Conservation (phyloP, 345 rosid genomes). For the Sonneratia caseolaris region DNA sequence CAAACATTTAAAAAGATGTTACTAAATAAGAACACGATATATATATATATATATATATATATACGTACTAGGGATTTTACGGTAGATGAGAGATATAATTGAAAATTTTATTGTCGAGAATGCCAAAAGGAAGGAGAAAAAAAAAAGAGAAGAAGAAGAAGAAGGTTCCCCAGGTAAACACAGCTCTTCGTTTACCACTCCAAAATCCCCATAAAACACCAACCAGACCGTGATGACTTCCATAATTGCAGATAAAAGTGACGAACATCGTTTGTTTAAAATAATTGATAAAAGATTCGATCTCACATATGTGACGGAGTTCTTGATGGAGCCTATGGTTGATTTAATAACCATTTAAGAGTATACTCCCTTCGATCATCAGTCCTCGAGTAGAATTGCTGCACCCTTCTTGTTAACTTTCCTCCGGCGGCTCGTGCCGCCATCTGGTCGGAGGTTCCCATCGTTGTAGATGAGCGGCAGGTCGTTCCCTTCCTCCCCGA, state of each 20-base stretch:
- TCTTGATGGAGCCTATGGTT: not conserved
- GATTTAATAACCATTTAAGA: not conserved
- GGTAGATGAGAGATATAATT: not conserved
- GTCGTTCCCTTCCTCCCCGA: slow-evolving; percentile 16
- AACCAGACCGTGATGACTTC: not conserved
- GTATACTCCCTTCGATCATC: not conserved
- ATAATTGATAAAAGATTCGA: not conserved
- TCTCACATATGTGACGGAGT: not conserved
- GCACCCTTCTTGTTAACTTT: slow-evolving; percentile 10
- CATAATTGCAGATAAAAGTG: not conserved
- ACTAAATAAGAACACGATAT: no score
- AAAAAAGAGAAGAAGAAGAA: no score
- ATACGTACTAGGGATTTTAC: not conserved
- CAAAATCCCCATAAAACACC: slow-evolving; percentile 5
- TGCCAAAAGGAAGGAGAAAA: no score
- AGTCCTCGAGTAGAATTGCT: slow-evolving; percentile 10
- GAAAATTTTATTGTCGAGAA: not conserved
- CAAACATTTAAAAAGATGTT: no score
- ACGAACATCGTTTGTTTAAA: not conserved
- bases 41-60: no score
- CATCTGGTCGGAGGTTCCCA: slow-evolving; percentile 10
- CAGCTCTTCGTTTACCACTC: slow-evolving; percentile 7
- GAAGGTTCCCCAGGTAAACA: not conserved
- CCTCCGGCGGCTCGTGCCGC: slow-evolving; percentile 3
- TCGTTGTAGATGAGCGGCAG: slow-evolving; percentile 13